Base-by-base conservation (phyloP, 1,284 basidiomycete genomes). In the Tilletia setariae region DNA sequence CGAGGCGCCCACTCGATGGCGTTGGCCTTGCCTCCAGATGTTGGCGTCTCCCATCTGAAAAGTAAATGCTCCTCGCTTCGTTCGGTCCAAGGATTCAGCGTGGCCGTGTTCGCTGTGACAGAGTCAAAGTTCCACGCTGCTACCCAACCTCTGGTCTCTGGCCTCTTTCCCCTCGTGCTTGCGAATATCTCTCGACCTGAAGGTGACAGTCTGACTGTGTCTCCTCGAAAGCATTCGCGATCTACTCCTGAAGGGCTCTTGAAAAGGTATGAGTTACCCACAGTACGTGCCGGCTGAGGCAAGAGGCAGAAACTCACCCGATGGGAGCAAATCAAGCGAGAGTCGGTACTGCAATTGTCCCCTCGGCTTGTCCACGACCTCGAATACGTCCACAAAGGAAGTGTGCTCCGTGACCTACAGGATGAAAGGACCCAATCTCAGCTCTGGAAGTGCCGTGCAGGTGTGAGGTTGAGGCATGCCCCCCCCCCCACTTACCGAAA, bases 11-110 rank as follows among this genome's bases (percentile, higher is more conserved):
- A 69, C 51, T 81, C 79, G 64, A 79, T 78, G 0, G 79, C 79
- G 63, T 81, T 81, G 16, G 79, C 79, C 65, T 81, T 81, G 0
- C 79, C 79, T 16, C 79, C 79, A 44, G 69, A 70, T 0, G 72
- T 81, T 7, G 74, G 69, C 1, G 79, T 81, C 16, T 66, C 21
- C 66, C 68, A 78, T 13, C 64, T 44, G 23, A 63, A 46, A 25
- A 46, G 62, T 16, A n/a, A 7, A 23, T 21, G 28, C 16, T 15
- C 51, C 11, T 53, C 13, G 8, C 21, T 7, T n/a, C 7, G 6
- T 6, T 53, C 51, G 11, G 7, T 49, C 19, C 7, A 49, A 16
- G 46, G 19, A 11, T 11, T 11, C 35, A 11, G 35, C 46, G 46
- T 19, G 46, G 16, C 46, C 19, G 16, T 16, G 16, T 49, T 16